phyloP scores from a whole-genome alignment of 176 grass and related monocot genomes.

The Zoysia pacifica region DNA sequence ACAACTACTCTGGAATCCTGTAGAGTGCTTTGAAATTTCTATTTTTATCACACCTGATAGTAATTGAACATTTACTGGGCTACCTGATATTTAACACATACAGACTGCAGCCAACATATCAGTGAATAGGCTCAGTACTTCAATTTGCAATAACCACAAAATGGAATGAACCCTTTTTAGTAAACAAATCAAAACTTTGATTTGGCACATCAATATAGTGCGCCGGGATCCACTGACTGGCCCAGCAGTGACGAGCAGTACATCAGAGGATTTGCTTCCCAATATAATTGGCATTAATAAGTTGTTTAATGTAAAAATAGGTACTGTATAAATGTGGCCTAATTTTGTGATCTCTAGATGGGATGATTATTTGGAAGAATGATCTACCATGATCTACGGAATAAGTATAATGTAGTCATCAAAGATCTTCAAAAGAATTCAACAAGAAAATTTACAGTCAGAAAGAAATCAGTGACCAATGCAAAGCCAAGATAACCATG shows the following conservation, averaged over 20 bases:
- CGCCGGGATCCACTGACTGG: no score
- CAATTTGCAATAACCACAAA: neutral
- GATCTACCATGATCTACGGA: no score
- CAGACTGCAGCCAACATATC: neutral
- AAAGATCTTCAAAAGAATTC: neutral
- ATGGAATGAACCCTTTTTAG: conserved; percentile 7
- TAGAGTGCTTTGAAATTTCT: neutral
- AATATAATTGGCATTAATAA: no score
- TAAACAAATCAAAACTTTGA: neutral
- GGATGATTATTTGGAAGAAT: no score
- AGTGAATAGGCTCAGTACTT: neutral
- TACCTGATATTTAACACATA: neutral
- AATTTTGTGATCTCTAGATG: no score
- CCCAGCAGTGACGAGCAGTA: no score
- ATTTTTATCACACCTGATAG: neutral
- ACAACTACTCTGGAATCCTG: neutral
- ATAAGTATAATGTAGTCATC: no score
- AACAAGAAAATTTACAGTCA: neutral
- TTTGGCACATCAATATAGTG: no score
- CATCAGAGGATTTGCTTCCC: no score
- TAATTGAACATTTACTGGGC: neutral
- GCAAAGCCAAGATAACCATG: neutral
- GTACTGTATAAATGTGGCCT: no score
- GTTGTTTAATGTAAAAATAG: no score
- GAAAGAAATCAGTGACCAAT: neutral